Percentiles rank a stretch among this genome's conserved stretches.
These are phyloP conservation scores for Leishmania arabica DNA, from an alignment of 208 protist species.

Conservation along the genomic window DNA sequence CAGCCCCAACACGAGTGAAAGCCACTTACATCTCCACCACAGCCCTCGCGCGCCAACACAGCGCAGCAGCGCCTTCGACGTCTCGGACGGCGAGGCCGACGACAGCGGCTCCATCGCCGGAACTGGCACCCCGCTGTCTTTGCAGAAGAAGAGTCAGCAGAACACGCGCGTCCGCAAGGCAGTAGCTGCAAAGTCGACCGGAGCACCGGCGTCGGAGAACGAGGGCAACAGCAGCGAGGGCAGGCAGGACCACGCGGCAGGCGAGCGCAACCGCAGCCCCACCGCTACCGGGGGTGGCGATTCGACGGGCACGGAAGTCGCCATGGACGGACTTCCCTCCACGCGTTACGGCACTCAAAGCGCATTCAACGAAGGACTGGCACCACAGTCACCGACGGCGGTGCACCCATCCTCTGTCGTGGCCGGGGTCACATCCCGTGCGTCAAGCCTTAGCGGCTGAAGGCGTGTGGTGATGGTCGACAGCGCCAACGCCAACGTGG, in stretches of 20 bases:
- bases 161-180: not conserved
- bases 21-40: not conserved
- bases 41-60: not conserved
- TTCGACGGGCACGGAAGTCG: conserved; percentile 4
- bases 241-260: not conserved
- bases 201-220: not conserved
- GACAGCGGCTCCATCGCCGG: not conserved
- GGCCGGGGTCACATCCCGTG: not conserved
- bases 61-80: conserved; percentile 14
- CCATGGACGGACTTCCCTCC: not conserved
- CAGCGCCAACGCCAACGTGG: not conserved
- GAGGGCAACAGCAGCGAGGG: not conserved
- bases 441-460: conserved; percentile 14
- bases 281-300: not conserved
- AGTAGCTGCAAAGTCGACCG: not conserved
- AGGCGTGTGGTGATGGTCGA: not conserved
- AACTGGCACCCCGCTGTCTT: not conserved
- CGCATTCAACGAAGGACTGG: conserved; percentile 6
- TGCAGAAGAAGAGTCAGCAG: not conserved
- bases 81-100: conserved; percentile 11
- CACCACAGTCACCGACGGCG: not conserved
- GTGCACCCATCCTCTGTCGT: not conserved
- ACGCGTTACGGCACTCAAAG: conserved; percentile 11
- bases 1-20: not conserved
- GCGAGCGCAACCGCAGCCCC: conserved; percentile 7